Base-by-base conservation (phyloP, 2,329 filamentous ascomycete genomes). In the Epichloe hybrida region DNA sequence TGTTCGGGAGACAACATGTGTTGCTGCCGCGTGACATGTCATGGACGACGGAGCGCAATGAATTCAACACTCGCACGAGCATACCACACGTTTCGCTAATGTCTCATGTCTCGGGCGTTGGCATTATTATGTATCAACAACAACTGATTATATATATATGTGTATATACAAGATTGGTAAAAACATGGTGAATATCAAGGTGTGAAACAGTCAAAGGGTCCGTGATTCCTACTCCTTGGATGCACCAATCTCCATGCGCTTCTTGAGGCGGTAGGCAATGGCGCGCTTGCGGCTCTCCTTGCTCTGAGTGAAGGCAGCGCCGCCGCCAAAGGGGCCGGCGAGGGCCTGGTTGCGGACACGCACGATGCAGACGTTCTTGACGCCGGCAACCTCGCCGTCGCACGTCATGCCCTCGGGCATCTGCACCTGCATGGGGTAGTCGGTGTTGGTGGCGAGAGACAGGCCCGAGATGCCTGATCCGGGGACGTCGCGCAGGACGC, bases 261-360 rank as follows among this genome's bases (percentile, higher is more conserved):
- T 53, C 21, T 27, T 36, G 6, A 53, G 48, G 13, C 48, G 51
- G n/a, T 48, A 53, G 3, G 35, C 49, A 35, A 53, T 38, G 5
- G 51, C 51, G 7, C 51, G 43, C 48, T 53, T 53, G 21, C 49
- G 48, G 5, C 27, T 20, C 11, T 34, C 35, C n/a, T 38, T 39
- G 35, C 39, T 51, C 27, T 53, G 51, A 2, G 49, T 53, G 35
- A 53, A 53, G 23, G 49, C 50, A 17, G 48, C 51, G 12, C 48
- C 42, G n/a, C 51, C 51, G 7, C 51, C 51, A 51, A 53, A 53
- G 13, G 51, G 51, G 7, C 51, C 51, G 5, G 51, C 51, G 2
- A 40, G 12, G 2, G 44, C 51, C 35, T 50, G 45, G 31, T 53
- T 53, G 45, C 51, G 51, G 9, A 53, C 17, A 11, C 51, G 48